Base-by-base conservation (phyloP, 202 grass and related monocot genomes). In the Setaria italica region DNA sequence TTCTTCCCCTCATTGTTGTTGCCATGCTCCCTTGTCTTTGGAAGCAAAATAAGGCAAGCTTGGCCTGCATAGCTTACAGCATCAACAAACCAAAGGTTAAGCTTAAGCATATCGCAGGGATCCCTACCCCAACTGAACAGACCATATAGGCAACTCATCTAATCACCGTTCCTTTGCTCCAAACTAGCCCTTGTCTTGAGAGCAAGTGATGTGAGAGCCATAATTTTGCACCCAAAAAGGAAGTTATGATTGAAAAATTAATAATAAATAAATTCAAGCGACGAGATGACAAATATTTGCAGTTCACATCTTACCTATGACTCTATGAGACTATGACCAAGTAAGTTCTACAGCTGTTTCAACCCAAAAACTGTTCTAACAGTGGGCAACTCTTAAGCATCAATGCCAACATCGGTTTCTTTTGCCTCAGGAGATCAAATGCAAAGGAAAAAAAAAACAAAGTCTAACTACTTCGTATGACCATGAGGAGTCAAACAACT, bases 391-490 rank as follows among this genome's bases (percentile, higher is more conserved):
- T 62, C 34, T 82, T 48, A 53, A 82, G 66, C 63, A 82, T 56
- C 67, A 68, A 51, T 30, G 9, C 58, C 76, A 63, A 14, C 20
- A 33, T 50, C 20, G 35, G 34, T 78, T n/a, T 62, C 60, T 80
- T 37, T 49, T 76, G 85, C 70, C 54, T 87, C 70, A 3, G 63
- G 19, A 53, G 41, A 87, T 47, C 63, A 25, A 50, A 81, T 70
- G 70, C 48, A 87, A 64, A 84, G n/a, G 2, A 19, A 20, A 29
- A 11, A 8, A 25, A 84, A 66, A 64, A 82, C 11, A 34, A 32
- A 51, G 70, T 70, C 68, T 84, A 83, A 70, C 80, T 79, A 83
- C 79, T 79, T 51, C 79, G 84, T 76, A 90, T 45, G 55, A 67
- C 49, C 62, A 82, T 37, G 68, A 79, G 80, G 63, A 65, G 82